Evolutionary conservation across 2,329 filamentous ascomycete genomes (phyloP), one percentile per base, ranked within the genome.

Genomic region (Colletotrichum sp.): DNA sequence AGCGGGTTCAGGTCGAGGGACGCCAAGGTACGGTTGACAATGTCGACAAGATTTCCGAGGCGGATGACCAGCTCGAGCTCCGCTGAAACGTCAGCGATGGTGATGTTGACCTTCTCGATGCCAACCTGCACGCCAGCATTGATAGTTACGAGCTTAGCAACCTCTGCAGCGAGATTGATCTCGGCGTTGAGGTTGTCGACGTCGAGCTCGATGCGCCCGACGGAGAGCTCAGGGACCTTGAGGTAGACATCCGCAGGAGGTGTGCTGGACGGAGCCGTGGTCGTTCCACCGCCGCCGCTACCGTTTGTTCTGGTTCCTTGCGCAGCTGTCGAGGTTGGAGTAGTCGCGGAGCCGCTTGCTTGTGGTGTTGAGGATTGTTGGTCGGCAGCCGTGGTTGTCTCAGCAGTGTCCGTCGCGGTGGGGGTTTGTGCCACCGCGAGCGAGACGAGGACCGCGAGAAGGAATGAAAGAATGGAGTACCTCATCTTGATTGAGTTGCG

Each of bases 1-100:
- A 92, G 84, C 5, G 91, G 91, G 81, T 93, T 92, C 22, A 93
- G 84, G 78, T 93, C 91, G 32, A 93, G 84, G 5, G 89, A 90
- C 32, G 89, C 84, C 70, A 93, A 89, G 3, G 91, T 91, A 30
- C 91, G 87, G 81, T 92, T 91, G 68, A 93, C 91, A 66, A 93
- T 92, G 71, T 90, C 86, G 34, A 92, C 91, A 22, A 93, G 84
- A 80, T 92, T 88, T 48, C 90, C 90, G 10, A 93, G 85, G 24
- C 91, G 88, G 52, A 92, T 89, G 70, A 92, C 86, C 8, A 93
- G 85, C 75, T 93, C 90, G 24, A 92, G 85, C 77, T 92, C 83
- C 2, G 90, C 91, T 30, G 90, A 85, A 8, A 93, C 90, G 78
- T 92, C 90, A 15, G 88, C 84, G 74, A 93, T 93, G 22, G 91